Evolutionary conservation across 2,329 filamentous ascomycete species (phyloP), one percentile per base, ranked within the genome.

Genomic region (Neofusicoccum sp.): DNA sequence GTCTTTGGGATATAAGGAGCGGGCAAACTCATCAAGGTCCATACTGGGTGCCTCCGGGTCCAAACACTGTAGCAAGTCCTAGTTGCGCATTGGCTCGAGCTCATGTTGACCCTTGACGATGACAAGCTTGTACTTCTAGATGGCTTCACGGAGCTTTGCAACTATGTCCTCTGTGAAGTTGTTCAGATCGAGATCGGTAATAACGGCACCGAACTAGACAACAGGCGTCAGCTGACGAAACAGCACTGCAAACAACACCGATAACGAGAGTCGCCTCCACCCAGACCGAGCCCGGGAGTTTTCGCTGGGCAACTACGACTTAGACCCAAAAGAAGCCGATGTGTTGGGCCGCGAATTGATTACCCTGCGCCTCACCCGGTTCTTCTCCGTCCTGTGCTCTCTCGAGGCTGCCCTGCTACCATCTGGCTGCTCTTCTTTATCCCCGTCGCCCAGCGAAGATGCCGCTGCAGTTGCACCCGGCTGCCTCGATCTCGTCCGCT

Each of bases 101-200:
- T 78, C 64, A 31, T 77, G 70, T 64, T 82, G 79, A n/a, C 74
- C 75, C 66, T 77, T 80, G 41, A 81, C 74, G 29, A 80, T 71
- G 8, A 81, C 69, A 3, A 81, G 70, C 67, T 81, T 80, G 66
- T 81, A 76, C 6, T 67, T 76, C 78, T 78, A 79, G 64, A 79
- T 79, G 11, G 76, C 72, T 4, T 78, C 74, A 50, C 71, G 71
- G 11, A 81, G 69, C 8, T 69, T 70, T 36, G 71, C 63, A 28
- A 81, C 72, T 49, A 78, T 74, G 44, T 71, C 69, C 64, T 79
- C 77, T 72, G 66, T 65, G 28, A 80, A 74, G 31, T 74, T 65
- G 47, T 76, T 75, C 1, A 81, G 68, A 63, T 81, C 75, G 0
- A 81, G 41, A 1, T 70, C 75, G 4, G 71, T 71, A 8, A 80